These are phyloP conservation scores for Herpetomonas tarakana DNA, from an alignment of 208 protist species.

Conservation along the genomic window DNA sequence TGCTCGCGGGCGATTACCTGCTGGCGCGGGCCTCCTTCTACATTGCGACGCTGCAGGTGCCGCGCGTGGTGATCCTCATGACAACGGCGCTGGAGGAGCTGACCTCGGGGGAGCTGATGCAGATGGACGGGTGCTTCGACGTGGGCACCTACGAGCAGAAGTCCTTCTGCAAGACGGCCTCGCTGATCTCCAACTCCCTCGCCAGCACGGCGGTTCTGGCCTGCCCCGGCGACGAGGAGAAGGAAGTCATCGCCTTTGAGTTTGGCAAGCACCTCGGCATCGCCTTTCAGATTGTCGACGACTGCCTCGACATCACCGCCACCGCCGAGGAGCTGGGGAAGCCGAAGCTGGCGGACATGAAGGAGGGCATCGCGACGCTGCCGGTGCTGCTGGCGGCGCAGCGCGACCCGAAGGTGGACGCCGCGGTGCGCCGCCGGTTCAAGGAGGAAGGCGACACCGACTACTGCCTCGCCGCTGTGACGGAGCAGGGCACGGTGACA, in stretches of 20 bases:
- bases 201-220: constrained; percentile 85
- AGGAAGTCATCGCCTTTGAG: constrained; percentile 52
- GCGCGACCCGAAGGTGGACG: constrained; percentile 46
- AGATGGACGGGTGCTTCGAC: constrained; percentile 91
- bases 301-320: constrained; percentile 93
- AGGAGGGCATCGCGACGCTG: constrained; percentile 76
- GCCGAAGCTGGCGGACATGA: constrained; percentile 77
- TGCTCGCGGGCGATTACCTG: constrained; percentile 94
- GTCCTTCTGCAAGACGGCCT: constrained; percentile 94
- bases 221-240: constrained; percentile 37
- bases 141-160: constrained; percentile 83
- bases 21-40: constrained; percentile 88
- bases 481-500: constrained; percentile 40
- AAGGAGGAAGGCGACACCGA: constrained; percentile 28
- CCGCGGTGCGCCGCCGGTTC: constrained; percentile 59
- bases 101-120: constrained; percentile 93
- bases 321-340: constrained; percentile 73
- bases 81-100: constrained; percentile 91
- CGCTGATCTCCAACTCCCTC: constrained; percentile 92
- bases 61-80: constrained; percentile 91
- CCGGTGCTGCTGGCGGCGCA: constrained; percentile 71
- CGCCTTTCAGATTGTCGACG: constrained; percentile 95
- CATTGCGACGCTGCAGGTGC: constrained; percentile 81
- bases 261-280: constrained; percentile 94
- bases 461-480: constrained; percentile 50